A percentile compares a stretch with the other conserved stretches of the same genome.
phyloP scores from a whole-genome alignment of 2,329 filamentous ascomycete genomes.

The Ophiosphaerella narmari region DNA sequence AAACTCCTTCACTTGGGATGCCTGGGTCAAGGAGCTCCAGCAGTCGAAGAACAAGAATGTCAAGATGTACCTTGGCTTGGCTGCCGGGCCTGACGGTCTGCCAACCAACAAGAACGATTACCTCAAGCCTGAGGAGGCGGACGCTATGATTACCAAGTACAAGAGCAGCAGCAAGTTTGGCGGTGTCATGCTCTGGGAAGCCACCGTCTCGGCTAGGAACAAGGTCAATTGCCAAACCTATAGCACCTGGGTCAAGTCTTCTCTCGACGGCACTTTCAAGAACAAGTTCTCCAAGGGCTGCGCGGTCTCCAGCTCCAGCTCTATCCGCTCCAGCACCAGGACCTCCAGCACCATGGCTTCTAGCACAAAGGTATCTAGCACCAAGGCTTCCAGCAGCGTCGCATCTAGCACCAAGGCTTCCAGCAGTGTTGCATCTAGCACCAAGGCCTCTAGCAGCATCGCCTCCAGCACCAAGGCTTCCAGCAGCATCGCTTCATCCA shows the following conservation, averaged over 20 bases:
- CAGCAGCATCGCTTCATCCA: neutral
- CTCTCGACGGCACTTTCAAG: constrained; percentile 25
- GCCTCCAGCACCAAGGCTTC: neutral
- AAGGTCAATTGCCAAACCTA: constrained; percentile 51
- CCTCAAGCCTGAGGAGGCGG: constrained; percentile 53
- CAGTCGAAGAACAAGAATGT: constrained; percentile 47
- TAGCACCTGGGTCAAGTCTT: constrained; percentile 54
- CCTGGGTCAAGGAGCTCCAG: constrained; percentile 49
- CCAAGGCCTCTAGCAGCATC: neutral
- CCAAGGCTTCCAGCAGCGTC: neutral
- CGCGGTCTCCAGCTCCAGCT: constrained; percentile 4
- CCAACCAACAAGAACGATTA: constrained; percentile 47
- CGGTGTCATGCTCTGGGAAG: constrained; percentile 66
- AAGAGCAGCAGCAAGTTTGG: constrained; percentile 53
- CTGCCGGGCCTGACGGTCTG: constrained; percentile 31
- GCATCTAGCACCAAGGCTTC: neutral
- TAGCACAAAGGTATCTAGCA: constrained; percentile 6
- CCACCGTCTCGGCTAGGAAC: constrained; percentile 55
- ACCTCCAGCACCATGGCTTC: neutral
- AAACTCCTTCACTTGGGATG: constrained; percentile 53
- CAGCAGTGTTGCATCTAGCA: neutral
- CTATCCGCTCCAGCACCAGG: neutral
- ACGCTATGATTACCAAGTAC: constrained; percentile 50
- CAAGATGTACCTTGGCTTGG: constrained; percentile 61
- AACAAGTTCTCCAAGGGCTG: constrained; percentile 18